Base-by-base conservation (phyloP, 2,329 filamentous ascomycete genomes). In the Clarireedia monteithiana region DNA sequence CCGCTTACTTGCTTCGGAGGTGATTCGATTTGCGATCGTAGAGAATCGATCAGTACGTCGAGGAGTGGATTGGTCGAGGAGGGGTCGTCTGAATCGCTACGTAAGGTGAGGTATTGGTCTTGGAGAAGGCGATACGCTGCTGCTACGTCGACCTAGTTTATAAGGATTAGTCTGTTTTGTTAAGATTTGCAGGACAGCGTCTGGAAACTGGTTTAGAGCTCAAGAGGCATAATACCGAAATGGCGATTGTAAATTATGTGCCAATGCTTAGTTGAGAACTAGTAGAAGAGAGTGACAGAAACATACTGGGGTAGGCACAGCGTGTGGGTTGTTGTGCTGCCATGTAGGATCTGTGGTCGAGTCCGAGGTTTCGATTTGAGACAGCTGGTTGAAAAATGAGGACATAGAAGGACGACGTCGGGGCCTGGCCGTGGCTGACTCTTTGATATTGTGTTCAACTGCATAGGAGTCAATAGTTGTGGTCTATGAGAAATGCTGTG, bases 401-500 rank as follows among this genome's bases (percentile, higher is more conserved):
- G 81, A 77, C 83, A 86, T 86, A 72, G 84, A 81, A 59, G 81
- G 71, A 42, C 83, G 81, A 9, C 75, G 74, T 24, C 48, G 53
- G 7, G 49, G 72, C 72, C 57, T 72, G 24, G 70, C 67, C 48
- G 75, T 61, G 5, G 26, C 2, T 2, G 24, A 53, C 56, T 75
- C 68, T 63, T 78, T 75, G 70, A 85, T 81, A 68, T 80, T 81
- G 73, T 86, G 83, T 68, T 86, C 83, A 68, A 86, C 83, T 86
- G 45, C 38, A 23, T 24, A 30, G 7, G 17, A 34, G 27, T 34
- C 30, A 34, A 20, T 20, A 20, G 30, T 14, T 10, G 30, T 34
- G 30, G 9, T 34, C 9, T 34, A 12, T 12, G 10, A 34, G 9
- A 2, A 10, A 34, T 34, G 10, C 30, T 34, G 30, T 34, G 5